These are phyloP conservation scores for Nakazawaea wyomingensis DNA, from an alignment of 805 yeast species.

Conservation along the genomic window DNA sequence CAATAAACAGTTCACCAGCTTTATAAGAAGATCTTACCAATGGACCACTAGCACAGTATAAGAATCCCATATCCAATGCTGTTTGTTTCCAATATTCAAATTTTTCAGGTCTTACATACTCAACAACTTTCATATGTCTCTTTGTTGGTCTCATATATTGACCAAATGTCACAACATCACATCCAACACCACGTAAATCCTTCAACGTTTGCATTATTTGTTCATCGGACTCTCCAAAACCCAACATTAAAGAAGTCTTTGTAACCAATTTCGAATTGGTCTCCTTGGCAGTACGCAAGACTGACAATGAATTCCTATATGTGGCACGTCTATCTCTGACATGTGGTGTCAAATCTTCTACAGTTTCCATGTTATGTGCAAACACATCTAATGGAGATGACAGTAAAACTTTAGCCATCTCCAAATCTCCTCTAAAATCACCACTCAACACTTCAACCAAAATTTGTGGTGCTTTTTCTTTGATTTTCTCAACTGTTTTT, in stretches of 20 bases:
- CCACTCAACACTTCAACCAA: conserved; percentile 93
- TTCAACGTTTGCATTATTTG: conserved; percentile 71
- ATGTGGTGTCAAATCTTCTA: conserved; percentile 89
- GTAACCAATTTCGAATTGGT: conserved; percentile 73
- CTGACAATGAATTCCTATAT: conserved; percentile 79
- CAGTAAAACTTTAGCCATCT: conserved; percentile 76
- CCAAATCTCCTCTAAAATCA: conserved; percentile 88
- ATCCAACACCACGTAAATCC: conserved; percentile 69
- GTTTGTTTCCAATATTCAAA: conserved; percentile 88
- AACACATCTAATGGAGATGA: conserved; percentile 87
- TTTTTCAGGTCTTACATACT: conserved; percentile 88
- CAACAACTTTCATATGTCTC: conserved; percentile 97
- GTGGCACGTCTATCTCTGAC: conserved; percentile 97
- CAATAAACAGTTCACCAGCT: conserved; percentile 97
- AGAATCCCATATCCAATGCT: conserved; percentile 86
- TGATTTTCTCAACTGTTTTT: conserved; percentile 79
- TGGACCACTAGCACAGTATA: conserved; percentile 97
- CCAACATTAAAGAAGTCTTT: conserved; percentile 93
- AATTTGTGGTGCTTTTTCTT: conserved; percentile 83
- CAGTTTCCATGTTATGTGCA: conserved; percentile 96
- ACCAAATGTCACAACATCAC: conserved; percentile 97
- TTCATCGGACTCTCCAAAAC: conserved; percentile 93
- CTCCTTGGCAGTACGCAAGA: conserved; percentile 75
- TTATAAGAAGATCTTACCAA: conserved; percentile 93
- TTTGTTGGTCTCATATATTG: conserved; percentile 99